Conservation (phyloP, 805 yeast species). For the Barnettozyma pratensis region DNA sequence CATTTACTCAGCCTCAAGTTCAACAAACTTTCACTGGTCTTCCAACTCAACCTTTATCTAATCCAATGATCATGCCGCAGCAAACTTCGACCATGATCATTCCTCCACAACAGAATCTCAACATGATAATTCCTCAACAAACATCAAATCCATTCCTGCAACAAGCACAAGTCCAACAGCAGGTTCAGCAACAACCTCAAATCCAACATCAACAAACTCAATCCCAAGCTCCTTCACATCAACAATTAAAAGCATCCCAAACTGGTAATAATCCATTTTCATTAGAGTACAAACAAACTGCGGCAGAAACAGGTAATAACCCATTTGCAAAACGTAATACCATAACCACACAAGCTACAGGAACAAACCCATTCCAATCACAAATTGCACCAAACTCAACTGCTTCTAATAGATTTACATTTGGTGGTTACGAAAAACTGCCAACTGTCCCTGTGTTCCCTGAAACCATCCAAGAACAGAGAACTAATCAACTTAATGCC, state of each 20-base stretch:
- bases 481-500: constrained; percentile 31
- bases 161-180: constrained; percentile 14
- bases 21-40: not conserved
- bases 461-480: constrained; percentile 45
- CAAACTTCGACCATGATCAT: not conserved
- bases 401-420: constrained; percentile 42
- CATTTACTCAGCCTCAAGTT: constrained; percentile 2
- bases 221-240: constrained; percentile 16
- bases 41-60: not conserved
- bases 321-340: constrained; percentile 23
- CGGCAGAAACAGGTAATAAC: constrained; percentile 22
- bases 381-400: constrained; percentile 10
- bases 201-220: constrained; percentile 7
- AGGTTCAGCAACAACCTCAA: constrained; percentile 8
- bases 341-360: constrained; percentile 23
- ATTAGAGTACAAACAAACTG: constrained; percentile 12
- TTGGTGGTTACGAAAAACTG: constrained; percentile 66
- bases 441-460: constrained; percentile 69
- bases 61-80: not conserved
- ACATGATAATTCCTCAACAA: constrained; percentile 7
- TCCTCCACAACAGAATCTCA: not conserved
- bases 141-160: constrained; percentile 12
- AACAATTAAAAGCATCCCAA: constrained; percentile 12
- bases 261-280: constrained; percentile 29
- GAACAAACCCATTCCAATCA: constrained; percentile 37